Conservation (phyloP, 768 basidiomycete species). For the Hypsizygus marmoreus region DNA sequence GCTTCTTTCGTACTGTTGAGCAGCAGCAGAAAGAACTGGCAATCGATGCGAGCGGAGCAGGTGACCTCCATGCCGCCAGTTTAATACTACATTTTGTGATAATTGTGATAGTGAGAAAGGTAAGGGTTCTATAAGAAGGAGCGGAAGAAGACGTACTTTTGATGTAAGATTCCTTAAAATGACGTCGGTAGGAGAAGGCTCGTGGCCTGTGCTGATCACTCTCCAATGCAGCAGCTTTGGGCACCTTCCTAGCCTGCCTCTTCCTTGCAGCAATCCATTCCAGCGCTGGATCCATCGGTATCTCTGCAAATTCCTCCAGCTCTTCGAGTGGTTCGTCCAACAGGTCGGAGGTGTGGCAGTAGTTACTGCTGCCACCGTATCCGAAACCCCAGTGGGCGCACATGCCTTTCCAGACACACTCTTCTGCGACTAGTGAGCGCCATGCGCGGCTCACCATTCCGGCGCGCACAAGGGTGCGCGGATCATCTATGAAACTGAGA, state of each 20-base stretch:
- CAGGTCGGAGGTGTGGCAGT: too few relatives aligned
- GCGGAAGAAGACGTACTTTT: slow-evolving; percentile 52
- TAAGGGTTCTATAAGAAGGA: slow-evolving; percentile 1
- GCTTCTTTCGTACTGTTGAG: too few relatives aligned
- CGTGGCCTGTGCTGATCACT: slow-evolving; percentile 1
- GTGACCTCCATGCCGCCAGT: slow-evolving; percentile 78
- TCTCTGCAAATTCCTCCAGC: slow-evolving; percentile 31
- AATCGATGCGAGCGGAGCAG: slow-evolving; percentile 51
- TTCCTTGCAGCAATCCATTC: slow-evolving; percentile 37
- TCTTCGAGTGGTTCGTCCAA: slow-evolving; percentile 37
- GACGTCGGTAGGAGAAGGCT: slow-evolving; percentile 60
- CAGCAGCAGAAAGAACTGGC: too few relatives aligned
- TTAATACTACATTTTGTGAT: slow-evolving; percentile 71
- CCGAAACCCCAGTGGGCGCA: slow-evolving; percentile 58
- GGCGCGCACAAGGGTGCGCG: slow-evolving; percentile 68
- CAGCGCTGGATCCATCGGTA: slow-evolving; percentile 42
- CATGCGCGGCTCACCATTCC: slow-evolving; percentile 73
- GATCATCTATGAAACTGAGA: slow-evolving; percentile 75
- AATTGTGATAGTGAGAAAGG: too few relatives aligned
- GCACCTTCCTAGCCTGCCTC: slow-evolving; percentile 9
- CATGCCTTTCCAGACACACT: slow-evolving; percentile 80
- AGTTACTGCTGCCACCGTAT: background rate
- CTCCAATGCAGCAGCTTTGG: slow-evolving; percentile 6
- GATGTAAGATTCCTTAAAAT: slow-evolving; percentile 74
- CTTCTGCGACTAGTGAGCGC: slow-evolving; percentile 69